Percentiles rank a stretch among this genome's conserved stretches.
These are phyloP conservation scores for Hypericum androsaemum DNA, from an alignment of 345 rosid genomes.

Conservation along the genomic window DNA sequence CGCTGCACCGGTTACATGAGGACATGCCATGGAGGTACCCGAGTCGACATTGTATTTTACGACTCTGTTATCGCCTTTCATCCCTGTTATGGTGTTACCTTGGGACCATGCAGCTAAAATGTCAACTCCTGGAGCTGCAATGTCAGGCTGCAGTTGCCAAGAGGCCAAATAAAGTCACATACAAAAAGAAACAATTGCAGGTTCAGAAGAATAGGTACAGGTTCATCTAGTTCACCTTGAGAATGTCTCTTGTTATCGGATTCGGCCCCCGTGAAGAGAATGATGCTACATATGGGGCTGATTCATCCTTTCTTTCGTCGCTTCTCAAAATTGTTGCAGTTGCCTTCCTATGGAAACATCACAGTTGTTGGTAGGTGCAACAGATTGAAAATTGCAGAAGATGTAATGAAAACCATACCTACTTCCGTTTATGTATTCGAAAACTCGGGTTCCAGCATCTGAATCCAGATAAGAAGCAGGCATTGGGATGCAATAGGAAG, in stretches of 20 bases:
- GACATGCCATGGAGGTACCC: conserved; percentile 59
- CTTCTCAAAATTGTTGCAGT: no score
- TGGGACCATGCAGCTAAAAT: conserved; percentile 36
- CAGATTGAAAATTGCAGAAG: no score
- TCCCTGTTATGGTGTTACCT: conserved; percentile 10
- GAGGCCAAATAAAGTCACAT: background rate
- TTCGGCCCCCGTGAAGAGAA: no score
- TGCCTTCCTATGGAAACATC: no score
- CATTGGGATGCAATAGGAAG: conserved; percentile 15
- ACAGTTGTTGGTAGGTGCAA: no score
- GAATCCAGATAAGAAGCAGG: conserved; percentile 15
- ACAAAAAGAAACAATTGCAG: background rate
- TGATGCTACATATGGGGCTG: no score
- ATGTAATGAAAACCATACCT: conserved; percentile 12
- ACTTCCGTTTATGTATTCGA: conserved; percentile 22
- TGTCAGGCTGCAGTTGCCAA: conserved; percentile 32
- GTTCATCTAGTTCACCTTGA: no score
- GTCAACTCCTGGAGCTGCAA: conserved; percentile 37
- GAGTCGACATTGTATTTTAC: conserved; percentile 24
- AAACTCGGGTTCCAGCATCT: conserved; percentile 6
- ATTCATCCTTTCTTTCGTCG: no score
- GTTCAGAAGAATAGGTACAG: no score
- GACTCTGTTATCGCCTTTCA: conserved; percentile 11
- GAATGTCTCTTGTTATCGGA: no score
- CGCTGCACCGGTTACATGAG: conserved; percentile 41